Conservation (phyloP, 2,329 filamentous ascomycete genomes). For the Samsoniella hepiali region DNA sequence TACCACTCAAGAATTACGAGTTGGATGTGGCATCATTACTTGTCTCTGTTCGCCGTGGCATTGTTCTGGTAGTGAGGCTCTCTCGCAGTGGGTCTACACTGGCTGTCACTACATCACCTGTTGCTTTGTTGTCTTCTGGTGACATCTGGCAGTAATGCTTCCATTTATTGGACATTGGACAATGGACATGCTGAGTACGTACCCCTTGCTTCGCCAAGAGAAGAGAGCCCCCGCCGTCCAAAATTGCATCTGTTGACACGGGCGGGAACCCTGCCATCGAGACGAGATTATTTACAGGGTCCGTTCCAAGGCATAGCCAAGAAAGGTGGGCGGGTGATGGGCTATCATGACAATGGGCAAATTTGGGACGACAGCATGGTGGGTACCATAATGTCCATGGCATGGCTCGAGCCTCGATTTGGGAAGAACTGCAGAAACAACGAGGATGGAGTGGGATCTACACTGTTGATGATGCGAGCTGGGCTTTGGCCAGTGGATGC, state of each 20-base stretch:
- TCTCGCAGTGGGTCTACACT: background rate
- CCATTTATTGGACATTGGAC: too few species aligned
- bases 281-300: conserved; percentile 5
- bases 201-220: conserved; percentile 1
- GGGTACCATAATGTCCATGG: too few species aligned
- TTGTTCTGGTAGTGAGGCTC: background rate
- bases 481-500: too few species aligned
- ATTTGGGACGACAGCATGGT: background rate
- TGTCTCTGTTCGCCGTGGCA: too few species aligned
- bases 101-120: background rate
- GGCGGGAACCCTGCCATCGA: too few species aligned
- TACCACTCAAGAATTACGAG: too few species aligned
- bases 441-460: too few species aligned
- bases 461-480: too few species aligned
- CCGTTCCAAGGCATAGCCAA: background rate
- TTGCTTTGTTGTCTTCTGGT: background rate
- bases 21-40: too few species aligned
- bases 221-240: background rate
- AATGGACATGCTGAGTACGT: background rate
- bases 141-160: too few species aligned
- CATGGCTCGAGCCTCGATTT: too few species aligned
- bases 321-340: background rate
- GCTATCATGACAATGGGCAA: background rate
- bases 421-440: background rate
- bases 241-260: background rate